phyloP scores from a whole-genome alignment of 441 rosid genomes.

The Manihot esculenta region DNA sequence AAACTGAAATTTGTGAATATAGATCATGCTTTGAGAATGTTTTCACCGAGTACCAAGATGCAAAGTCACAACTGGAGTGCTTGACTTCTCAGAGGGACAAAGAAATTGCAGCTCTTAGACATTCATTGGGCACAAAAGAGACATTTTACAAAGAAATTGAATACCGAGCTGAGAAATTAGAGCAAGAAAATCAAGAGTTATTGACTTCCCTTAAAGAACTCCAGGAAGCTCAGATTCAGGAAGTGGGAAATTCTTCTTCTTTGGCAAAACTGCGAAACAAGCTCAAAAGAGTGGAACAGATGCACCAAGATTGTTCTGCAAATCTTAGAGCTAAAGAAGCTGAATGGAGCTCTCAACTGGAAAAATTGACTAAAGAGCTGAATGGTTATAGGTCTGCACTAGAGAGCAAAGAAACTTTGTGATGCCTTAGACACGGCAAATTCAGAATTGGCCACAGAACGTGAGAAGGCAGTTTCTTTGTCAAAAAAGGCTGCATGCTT shows the following conservation, averaged over 20 bases:
- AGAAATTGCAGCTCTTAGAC: slow-evolving; percentile 74
- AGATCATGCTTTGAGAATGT: slow-evolving; percentile 52
- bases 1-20: slow-evolving; percentile 68
- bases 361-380: slow-evolving; percentile 50
- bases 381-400: slow-evolving; percentile 42
- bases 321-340: slow-evolving; percentile 70
- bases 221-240: slow-evolving; percentile 69
- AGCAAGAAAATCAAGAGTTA: slow-evolving; percentile 79
- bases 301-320: slow-evolving; percentile 58
- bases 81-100: slow-evolving; percentile 56
- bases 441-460: slow-evolving; percentile 48
- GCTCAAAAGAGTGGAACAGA: slow-evolving; percentile 65
- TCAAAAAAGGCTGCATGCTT: slow-evolving; percentile 39
- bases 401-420: slow-evolving; percentile 56
- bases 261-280: slow-evolving; percentile 56
- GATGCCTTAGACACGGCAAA: slow-evolving; percentile 58
- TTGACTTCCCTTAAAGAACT: slow-evolving; percentile 63
- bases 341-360: slow-evolving; percentile 60
- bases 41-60: slow-evolving; percentile 56
- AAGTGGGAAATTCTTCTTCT: slow-evolving; percentile 56
- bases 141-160: slow-evolving; percentile 59
- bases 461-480: slow-evolving; percentile 46
- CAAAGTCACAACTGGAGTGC: slow-evolving; percentile 59
- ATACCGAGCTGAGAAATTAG: slow-evolving; percentile 54
- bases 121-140: slow-evolving; percentile 57